Conservation (phyloP, 805 yeast genomes). For the Lachancea sp. region DNA sequence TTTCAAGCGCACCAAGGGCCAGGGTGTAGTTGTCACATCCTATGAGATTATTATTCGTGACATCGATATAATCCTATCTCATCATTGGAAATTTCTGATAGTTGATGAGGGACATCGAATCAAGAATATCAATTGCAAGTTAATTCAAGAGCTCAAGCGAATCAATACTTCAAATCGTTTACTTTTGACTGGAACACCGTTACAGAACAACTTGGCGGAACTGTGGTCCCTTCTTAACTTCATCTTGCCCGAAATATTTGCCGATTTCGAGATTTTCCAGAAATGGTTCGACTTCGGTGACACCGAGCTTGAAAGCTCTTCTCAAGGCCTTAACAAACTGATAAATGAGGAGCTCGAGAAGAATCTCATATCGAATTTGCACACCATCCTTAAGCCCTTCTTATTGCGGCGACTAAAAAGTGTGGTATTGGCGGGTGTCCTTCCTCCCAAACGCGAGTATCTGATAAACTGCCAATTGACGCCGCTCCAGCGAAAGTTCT, state of each 20-base stretch:
- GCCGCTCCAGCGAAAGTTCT: slow-evolving; percentile 54
- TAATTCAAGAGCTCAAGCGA: slow-evolving; percentile 65
- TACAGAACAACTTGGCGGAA: slow-evolving; percentile 85
- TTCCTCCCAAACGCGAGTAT: slow-evolving; percentile 90
- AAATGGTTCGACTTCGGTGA: slow-evolving; percentile 88
- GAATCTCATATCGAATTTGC: slow-evolving; percentile 67
- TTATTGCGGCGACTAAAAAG: slow-evolving; percentile 73
- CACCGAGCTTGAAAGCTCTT: slow-evolving; percentile 31
- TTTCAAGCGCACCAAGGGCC: slow-evolving; percentile 33
- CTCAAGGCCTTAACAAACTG: slow-evolving; percentile 33
- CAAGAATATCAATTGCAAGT: slow-evolving; percentile 73
- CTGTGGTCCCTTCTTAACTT: slow-evolving; percentile 90
- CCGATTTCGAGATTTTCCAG: slow-evolving; percentile 82
- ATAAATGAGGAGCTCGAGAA: slow-evolving; percentile 54
- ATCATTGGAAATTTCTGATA: slow-evolving; percentile 74
- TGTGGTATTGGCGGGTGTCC: slow-evolving; percentile 53
- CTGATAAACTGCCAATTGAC: slow-evolving; percentile 68
- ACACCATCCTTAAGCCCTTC: slow-evolving; percentile 84
- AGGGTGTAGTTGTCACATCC: slow-evolving; percentile 65
- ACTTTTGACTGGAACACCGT: slow-evolving; percentile 90
- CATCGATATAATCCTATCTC: slow-evolving; percentile 43
- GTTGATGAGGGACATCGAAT: slow-evolving; percentile 96
- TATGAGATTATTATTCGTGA: slow-evolving; percentile 78
- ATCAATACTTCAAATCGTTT: slow-evolving; percentile 64
- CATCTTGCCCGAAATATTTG: slow-evolving; percentile 86